These are phyloP conservation scores for Nepenthes gracilis DNA, from an alignment of 148 eudicot species.

Conservation along the genomic window DNA sequence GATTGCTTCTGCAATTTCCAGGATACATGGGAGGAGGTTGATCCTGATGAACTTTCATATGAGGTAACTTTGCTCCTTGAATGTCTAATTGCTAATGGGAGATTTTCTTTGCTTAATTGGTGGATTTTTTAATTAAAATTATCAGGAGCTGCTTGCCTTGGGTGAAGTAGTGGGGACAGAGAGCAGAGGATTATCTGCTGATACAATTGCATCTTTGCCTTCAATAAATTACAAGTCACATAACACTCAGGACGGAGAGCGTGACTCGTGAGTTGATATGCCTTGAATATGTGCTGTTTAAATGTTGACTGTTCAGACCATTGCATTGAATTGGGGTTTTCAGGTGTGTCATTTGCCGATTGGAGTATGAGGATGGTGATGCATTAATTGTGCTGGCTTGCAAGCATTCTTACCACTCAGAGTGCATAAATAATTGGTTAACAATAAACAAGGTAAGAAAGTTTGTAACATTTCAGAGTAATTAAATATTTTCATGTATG, in stretches of 20 bases:
- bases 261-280: constrained; percentile 53
- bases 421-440: constrained; percentile 87
- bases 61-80: constrained; percentile 44
- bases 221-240: constrained; percentile 52
- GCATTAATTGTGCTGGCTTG: constrained; percentile 71
- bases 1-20: constrained; percentile 15
- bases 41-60: constrained; percentile 92
- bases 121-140: constrained; percentile 12
- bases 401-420: constrained; percentile 84
- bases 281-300: background rate
- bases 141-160: constrained; percentile 65
- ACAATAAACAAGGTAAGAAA: constrained; percentile 72
- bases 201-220: constrained; percentile 79
- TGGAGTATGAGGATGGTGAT: constrained; percentile 89
- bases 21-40: constrained; percentile 96
- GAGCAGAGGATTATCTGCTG: constrained; percentile 88
- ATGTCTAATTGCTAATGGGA: constrained; percentile 4
- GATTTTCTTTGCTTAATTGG: background rate
- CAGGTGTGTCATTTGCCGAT: constrained; percentile 94
- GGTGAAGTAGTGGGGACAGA: constrained; percentile 94
- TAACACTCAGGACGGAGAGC: constrained; percentile 43
- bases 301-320: background rate
- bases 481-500: background rate
- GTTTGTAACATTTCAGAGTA: background rate
- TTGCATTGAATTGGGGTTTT: constrained; percentile 8